Conservation (phyloP, 139 green algal genomes). For the Chlorella sp. region DNA sequence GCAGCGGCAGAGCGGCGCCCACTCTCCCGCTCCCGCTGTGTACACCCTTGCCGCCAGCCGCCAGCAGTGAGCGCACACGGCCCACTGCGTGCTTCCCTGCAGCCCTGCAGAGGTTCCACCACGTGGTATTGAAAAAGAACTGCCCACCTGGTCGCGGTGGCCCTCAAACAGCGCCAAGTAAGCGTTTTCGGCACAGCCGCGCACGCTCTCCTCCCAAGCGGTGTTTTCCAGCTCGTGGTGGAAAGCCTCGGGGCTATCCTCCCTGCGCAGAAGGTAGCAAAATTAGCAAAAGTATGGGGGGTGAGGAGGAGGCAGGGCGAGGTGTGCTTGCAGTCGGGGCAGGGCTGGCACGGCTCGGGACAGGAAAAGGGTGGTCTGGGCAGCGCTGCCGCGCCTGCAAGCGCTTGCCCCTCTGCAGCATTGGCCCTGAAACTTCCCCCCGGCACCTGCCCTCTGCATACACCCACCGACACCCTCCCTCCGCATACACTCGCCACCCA, state of each 20-base stretch:
- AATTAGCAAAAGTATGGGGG: background rate
- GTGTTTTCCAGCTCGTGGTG: constrained; percentile 60
- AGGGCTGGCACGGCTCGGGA: too few relatives aligned
- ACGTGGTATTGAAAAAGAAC: too few relatives aligned
- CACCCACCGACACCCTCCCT: background rate
- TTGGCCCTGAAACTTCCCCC: background rate
- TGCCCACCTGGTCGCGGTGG: background rate
- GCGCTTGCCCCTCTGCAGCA: background rate
- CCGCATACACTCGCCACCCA: constrained; percentile 10
- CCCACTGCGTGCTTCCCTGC: too few relatives aligned
- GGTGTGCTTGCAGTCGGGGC: background rate
- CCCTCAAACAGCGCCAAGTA: constrained; percentile 66
- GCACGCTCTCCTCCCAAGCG: constrained; percentile 64
- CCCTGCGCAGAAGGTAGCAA: background rate
- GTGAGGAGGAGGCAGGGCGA: background rate
- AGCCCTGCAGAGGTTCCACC: too few relatives aligned
- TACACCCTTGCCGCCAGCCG: too few relatives aligned
- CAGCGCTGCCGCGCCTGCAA: background rate
- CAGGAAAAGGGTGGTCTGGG: too few relatives aligned
- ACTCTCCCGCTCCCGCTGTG: too few relatives aligned
- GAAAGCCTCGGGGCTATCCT: constrained; percentile 68
- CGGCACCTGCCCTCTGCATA: background rate
- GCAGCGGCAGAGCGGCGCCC: too few relatives aligned
- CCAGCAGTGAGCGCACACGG: too few relatives aligned
- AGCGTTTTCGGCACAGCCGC: constrained; percentile 71